Evolutionary conservation across 768 basidiomycete genomes (phyloP).

Genomic region (Leccinum ochraceum): DNA sequence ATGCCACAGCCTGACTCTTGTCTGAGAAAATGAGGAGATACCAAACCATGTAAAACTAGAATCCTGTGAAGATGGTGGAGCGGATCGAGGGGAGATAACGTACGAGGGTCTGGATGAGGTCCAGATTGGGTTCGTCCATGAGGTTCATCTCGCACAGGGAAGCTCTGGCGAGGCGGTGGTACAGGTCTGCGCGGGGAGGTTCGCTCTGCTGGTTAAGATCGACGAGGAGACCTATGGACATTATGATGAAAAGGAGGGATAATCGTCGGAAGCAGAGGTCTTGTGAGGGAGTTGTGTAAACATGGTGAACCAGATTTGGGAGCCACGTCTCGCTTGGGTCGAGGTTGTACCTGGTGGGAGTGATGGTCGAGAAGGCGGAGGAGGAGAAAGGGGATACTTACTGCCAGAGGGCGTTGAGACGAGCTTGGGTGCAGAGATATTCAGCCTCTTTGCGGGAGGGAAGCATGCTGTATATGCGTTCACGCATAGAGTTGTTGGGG

Average conservation of each 20-base stretch:
- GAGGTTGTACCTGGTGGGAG: slow-evolving; percentile 55
- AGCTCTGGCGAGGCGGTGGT: slow-evolving; percentile 66
- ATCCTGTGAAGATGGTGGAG: slow-evolving; percentile 34
- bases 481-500: slow-evolving; percentile 60
- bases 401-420: slow-evolving; percentile 74
- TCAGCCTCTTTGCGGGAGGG: slow-evolving; percentile 60
- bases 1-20: slow-evolving; percentile 69
- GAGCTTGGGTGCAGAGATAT: slow-evolving; percentile 61
- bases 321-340: slow-evolving; percentile 71
- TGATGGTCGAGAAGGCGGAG: not conserved
- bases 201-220: slow-evolving; percentile 59
- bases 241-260: slow-evolving; percentile 67
- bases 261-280: slow-evolving; percentile 66
- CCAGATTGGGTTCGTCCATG: slow-evolving; percentile 74
- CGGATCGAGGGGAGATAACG: slow-evolving; percentile 18
- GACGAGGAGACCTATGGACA: slow-evolving; percentile 70
- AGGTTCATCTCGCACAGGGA: slow-evolving; percentile 72
- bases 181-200: slow-evolving; percentile 59
- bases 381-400: slow-evolving; percentile 39
- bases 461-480: slow-evolving; percentile 62
- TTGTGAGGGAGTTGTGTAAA: slow-evolving; percentile 60
- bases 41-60: slow-evolving; percentile 73
- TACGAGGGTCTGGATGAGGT: slow-evolving; percentile 68
- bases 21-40: slow-evolving; percentile 74
- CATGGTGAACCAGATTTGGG: slow-evolving; percentile 67